A percentile compares a stretch with the other conserved stretches of the same genome.
Evolutionary conservation across 306 rosid genomes (phyloP).

Genomic region (Benincasa hispida): DNA sequence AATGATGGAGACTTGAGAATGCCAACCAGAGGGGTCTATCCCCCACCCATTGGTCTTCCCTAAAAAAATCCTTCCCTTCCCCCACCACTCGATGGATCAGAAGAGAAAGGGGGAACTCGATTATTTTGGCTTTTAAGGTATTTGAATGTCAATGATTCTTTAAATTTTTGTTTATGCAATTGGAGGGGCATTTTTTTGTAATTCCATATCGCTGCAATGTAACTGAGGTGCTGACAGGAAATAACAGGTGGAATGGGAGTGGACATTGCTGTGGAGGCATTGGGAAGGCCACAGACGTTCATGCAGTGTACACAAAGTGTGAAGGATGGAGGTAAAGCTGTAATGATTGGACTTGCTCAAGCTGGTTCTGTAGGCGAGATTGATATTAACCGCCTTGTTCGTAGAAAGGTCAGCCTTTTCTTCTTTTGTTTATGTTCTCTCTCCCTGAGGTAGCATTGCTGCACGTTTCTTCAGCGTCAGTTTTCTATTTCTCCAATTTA

Average conservation of each 20-base stretch:
- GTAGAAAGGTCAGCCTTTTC: conserved; percentile 51
- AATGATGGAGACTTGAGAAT: no score
- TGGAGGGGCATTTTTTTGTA: no score
- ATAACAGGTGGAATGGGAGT: conserved; percentile 88
- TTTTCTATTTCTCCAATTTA: background rate
- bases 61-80: no score
- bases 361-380: conserved; percentile 74
- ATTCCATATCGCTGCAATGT: no score
- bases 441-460: background rate
- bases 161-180: no score
- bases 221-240: conserved; percentile 40
- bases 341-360: conserved; percentile 77
- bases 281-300: conserved; percentile 81
- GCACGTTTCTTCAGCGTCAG: background rate
- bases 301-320: conserved; percentile 71
- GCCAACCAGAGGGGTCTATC: no score
- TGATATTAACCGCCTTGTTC: conserved; percentile 89
- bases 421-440: background rate
- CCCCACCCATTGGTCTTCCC: no score
- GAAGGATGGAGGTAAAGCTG: conserved; percentile 94
- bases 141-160: no score
- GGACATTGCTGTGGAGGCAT: conserved; percentile 90
- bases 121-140: no score
- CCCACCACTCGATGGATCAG: no score
- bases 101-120: no score